Percentiles rank a stretch among this genome's conserved stretches.
Evolutionary conservation across 1,139 yeast species (phyloP).

Genomic region (Lodderomyces metapsilosis): DNA sequence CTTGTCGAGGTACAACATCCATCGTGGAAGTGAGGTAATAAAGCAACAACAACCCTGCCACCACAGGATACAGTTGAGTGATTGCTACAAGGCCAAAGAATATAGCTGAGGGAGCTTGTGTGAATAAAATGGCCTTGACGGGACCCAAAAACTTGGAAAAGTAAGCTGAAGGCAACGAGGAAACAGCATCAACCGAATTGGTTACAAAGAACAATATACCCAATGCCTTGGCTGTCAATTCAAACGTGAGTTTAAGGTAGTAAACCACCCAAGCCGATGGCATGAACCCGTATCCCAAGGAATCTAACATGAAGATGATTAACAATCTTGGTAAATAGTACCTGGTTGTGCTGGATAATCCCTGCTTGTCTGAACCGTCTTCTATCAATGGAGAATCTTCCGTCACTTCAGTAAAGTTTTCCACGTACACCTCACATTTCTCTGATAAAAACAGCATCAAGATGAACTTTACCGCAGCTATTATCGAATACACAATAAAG

Average conservation of each 20-base stretch:
- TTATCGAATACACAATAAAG: slow-evolving; percentile 54
- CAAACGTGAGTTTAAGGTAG: slow-evolving; percentile 54
- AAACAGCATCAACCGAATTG: slow-evolving; percentile 15
- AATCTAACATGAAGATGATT: slow-evolving; percentile 67
- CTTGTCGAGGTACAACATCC: slow-evolving; percentile 92
- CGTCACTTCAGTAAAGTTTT: slow-evolving; percentile 8
- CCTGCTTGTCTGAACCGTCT: slow-evolving; percentile 8
- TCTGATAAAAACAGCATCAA: slow-evolving; percentile 54
- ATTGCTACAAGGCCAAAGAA: slow-evolving; percentile 44
- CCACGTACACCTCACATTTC: slow-evolving; percentile 47
- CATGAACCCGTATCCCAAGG: slow-evolving; percentile 87
- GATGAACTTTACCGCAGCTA: slow-evolving; percentile 56
- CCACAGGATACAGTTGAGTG: slow-evolving; percentile 23
- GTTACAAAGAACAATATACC: slow-evolving; percentile 61
- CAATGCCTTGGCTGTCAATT: slow-evolving; percentile 39
- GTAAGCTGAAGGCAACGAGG: slow-evolving; percentile 46
- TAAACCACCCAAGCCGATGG: slow-evolving; percentile 86
- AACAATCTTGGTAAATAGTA: slow-evolving; percentile 40
- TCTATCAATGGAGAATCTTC: slow-evolving; percentile 10
- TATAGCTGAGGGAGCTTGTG: slow-evolving; percentile 77
- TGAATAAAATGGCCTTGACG: slow-evolving; percentile 68
- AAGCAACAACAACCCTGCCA: slow-evolving; percentile 52
- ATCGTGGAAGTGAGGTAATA: slow-evolving; percentile 64
- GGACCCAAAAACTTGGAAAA: slow-evolving; percentile 73
- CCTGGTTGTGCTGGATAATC: slow-evolving; percentile 30